Conservation (phyloP, 768 basidiomycete genomes). For the Suillus bovinus region DNA sequence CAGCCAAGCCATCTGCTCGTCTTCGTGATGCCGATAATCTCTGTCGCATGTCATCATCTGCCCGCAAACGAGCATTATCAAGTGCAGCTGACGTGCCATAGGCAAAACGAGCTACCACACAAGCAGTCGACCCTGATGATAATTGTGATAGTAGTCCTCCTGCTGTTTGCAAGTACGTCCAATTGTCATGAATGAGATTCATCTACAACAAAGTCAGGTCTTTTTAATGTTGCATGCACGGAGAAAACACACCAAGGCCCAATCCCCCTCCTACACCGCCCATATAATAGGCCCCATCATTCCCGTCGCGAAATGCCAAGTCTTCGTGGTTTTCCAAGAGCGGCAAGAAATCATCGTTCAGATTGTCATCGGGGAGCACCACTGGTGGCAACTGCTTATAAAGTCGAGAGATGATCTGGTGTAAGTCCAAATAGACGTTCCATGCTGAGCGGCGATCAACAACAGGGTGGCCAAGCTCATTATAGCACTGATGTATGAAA, state of each 20-base stretch:
- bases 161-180: slow-evolving; percentile 1
- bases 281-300: slow-evolving; percentile 18
- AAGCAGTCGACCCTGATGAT: too few species aligned
- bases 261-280: slow-evolving; percentile 1
- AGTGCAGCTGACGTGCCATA: background rate
- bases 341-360: background rate
- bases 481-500: background rate
- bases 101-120: background rate
- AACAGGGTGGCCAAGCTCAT: background rate
- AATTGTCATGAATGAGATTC: background rate
- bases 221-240: background rate
- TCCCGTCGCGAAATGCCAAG: slow-evolving; percentile 9
- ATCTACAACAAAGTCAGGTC: background rate
- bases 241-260: background rate
- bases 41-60: background rate
- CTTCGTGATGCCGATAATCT: background rate
- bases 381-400: background rate
- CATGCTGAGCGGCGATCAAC: background rate
- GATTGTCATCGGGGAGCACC: background rate
- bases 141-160: too few species aligned
- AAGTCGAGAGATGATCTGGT: background rate
- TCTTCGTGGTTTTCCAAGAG: slow-evolving; percentile 11
- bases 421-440: background rate
- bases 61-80: background rate
- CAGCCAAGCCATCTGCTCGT: background rate